Evolutionary conservation across 495 filamentous ascomycete genomes (phyloP).

Genomic region (Xanthoparmelia taractica): DNA sequence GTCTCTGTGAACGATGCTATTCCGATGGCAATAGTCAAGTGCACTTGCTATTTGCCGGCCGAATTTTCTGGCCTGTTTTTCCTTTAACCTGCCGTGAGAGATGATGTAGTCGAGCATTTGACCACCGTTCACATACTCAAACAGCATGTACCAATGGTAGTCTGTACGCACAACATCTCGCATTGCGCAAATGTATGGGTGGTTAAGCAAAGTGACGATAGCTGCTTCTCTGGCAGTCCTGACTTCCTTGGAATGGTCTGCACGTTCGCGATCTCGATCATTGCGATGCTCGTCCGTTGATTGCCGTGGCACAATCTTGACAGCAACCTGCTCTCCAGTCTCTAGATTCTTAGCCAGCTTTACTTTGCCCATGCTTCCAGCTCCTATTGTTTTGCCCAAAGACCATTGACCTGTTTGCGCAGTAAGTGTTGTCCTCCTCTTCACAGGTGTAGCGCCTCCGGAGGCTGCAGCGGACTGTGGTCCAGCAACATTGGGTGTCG

Average conservation of each 20-base stretch:
- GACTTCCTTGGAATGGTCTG: conserved; percentile 94
- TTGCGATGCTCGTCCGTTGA: conserved; percentile 79
- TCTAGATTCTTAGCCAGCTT: conserved; percentile 78
- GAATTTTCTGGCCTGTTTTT: conserved; percentile 98
- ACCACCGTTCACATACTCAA: conserved; percentile 97
- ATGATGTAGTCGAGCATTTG: conserved; percentile 99
- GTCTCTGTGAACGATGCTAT: conserved; percentile 97
- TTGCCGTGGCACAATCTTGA: conserved; percentile 94
- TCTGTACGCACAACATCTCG: conserved; percentile 89
- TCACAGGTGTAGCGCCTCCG: conserved; percentile 39
- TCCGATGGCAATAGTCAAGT: conserved; percentile 97
- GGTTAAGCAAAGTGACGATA: conserved; percentile 89
- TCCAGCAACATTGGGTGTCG: conserved; percentile 38
- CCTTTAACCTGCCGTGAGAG: conserved; percentile 92
- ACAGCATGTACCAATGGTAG: conserved; percentile 99
- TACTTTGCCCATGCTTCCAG: conserved; percentile 96
- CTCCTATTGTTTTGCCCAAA: conserved; percentile 93
- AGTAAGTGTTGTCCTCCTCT: conserved; percentile 73
- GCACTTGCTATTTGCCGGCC: conserved; percentile 95
- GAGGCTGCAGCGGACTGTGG: conserved; percentile 30
- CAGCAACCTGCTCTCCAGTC: conserved; percentile 80
- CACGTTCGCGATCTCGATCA: conserved; percentile 71
- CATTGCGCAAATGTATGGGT: conserved; percentile 96
- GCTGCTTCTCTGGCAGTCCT: conserved; percentile 93
- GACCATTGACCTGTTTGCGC: conserved; percentile 82